Percentiles rank a stretch among this genome's conserved stretches.
phyloP scores from a whole-genome alignment of 768 basidiomycete genomes.

The Scleroderma bovista region DNA sequence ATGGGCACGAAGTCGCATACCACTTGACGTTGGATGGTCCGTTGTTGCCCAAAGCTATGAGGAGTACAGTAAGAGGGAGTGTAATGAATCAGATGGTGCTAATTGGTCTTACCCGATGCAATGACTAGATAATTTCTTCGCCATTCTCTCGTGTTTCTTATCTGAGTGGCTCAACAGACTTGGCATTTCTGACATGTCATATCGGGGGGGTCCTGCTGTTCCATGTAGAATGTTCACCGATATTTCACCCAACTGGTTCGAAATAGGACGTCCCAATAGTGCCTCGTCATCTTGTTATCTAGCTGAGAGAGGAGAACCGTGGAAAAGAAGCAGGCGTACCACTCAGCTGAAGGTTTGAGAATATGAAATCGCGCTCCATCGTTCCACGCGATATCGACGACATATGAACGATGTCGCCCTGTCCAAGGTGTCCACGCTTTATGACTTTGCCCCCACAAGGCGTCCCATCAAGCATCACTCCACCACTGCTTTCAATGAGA shows the following conservation, averaged over 20 bases:
- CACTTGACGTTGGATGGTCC: no score
- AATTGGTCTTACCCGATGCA: conserved; percentile 10
- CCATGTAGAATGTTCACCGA: conserved; percentile 5
- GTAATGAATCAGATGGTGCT: neutral
- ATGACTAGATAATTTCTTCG: conserved; percentile 18
- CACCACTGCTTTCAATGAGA: neutral
- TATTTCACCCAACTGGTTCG: conserved; percentile 14
- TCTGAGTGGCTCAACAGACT: neutral
- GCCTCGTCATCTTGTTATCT: conserved; percentile 18
- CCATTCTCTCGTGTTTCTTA: conserved; percentile 12
- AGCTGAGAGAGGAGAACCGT: no score
- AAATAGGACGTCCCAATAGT: conserved; percentile 4
- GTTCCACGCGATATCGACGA: neutral
- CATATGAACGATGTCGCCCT: neutral
- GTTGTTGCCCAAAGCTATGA: conserved; percentile 10
- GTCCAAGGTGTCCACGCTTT: neutral
- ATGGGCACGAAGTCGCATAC: neutral
- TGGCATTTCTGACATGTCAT: no score
- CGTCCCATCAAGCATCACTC: conserved; percentile 8
- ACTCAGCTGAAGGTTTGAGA: conserved; percentile 13
- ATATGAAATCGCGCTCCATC: conserved; percentile 6
- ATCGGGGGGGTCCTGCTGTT: no score
- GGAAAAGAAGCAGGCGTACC: conserved; percentile 7
- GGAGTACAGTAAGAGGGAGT: neutral
- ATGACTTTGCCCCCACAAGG: accelerated